Base-by-base conservation (phyloP, 2,329 filamentous ascomycete genomes). In the Thermoascus crustaceus region DNA sequence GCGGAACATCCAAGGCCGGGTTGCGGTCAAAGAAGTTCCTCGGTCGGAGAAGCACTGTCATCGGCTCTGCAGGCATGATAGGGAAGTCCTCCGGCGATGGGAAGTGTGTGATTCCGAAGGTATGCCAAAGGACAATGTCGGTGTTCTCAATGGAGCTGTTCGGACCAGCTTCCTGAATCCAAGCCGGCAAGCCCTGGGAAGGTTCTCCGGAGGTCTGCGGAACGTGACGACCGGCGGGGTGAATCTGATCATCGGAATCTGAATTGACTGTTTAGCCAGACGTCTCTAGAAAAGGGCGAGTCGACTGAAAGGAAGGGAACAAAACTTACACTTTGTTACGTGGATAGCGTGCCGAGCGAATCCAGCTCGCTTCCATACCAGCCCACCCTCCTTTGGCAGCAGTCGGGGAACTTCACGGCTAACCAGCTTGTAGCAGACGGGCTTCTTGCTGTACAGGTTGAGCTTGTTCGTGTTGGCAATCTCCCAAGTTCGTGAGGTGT, bases 81-180 rank as follows among this genome's bases (percentile, higher is more conserved):
- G 88, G 88, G 67, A 85, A 94, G 60, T 94, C 88, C 56, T 95
- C 88, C 0, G 87, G 86, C 0, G 83, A 69, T 0, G 88, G 87
- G 68, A 94, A 89, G 57, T 94, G 88, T 1, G 82, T 89, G 22
- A 94, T 71, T 22, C 88, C 88, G 52, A 94, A 95, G 0, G 86
- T 94, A 64, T 94, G 87, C 87, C 87, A 95, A 10, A 94, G 73
- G 1, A 95, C 87, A 19, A 94, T 66, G 55, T 95, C 85, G 1
- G 79, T 84, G 67, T 94, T 82, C 37, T 82, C 83, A 46, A 94
- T 78, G 17, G 68, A 73, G 38, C 74, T 76, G 30, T 65, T 66
- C 8, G 82, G 78, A 41, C 86, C 76, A 16, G 76, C 77, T 9
- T 48, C 51, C 11, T 68, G 64, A 47, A 91, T 81, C 85, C 85